Base-by-base conservation (phyloP, 1,139 yeast genomes). In the Diutina pseudorugosa region DNA sequence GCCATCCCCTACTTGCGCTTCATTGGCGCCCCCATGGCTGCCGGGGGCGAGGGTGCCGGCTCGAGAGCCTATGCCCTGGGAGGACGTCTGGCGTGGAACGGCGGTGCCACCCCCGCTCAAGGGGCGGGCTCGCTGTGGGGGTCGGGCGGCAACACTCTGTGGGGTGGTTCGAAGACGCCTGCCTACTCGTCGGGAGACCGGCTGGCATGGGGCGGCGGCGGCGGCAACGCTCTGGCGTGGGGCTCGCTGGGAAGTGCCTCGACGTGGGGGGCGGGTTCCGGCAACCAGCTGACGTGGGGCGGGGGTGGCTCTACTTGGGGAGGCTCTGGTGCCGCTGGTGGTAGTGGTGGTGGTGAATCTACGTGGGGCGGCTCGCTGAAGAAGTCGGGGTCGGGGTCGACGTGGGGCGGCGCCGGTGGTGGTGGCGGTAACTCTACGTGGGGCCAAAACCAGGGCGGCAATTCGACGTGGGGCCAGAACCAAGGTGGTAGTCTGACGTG, bases 1-100 rank as follows among this genome's bases (percentile, higher is more conserved):
- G 75, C 81, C 55, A 75, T 91, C 51, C 85, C 96, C 16, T 91
- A 88, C 64, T 83, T 85, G 61, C 88, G 93, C 60, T 85, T 88
- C 60, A 80, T 83, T 57, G 83, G 83, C 49, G 83, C 81, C 1
- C 64, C 70, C 3, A 60, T 61, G 20, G 55, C 53, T 14, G 55
- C 56, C 52, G 49, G 63, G 67, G 52, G 51, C 50, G 12, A 67
- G 56, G 55, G 63, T 62, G 55, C 61, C 62, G 45, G 48, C 7
- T 36, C 51, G 69, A 77, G 79, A 2, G 72, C 79, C 2, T 73
- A 72, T 62, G 64, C 72, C 20, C 65, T 75, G 1, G 76, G 75
- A 12, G 73, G 68, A 4, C 65, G 68, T 52, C 68, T 74, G 2
- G 66, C 73, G 44, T 59, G 85, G 65, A 60, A 60, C 4, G 64